phyloP scores from a whole-genome alignment of 345 rosid genomes.

The Xanthoceras sorbifolium region DNA sequence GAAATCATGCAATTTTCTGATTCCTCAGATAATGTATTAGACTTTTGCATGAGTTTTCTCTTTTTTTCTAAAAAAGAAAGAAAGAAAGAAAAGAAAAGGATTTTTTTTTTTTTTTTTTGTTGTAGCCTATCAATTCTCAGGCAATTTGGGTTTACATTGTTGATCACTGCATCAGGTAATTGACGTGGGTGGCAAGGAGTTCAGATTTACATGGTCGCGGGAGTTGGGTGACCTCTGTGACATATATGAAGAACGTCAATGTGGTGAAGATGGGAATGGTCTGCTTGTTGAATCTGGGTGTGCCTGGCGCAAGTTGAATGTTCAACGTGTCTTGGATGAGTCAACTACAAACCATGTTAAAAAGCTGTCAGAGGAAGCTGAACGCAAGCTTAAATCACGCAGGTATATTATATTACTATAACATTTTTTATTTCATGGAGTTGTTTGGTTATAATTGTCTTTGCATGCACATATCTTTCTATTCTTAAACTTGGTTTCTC shows the following conservation, averaged over 20 bases:
- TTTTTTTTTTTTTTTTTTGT: background rate
- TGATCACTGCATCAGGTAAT: slow-evolving; percentile 58
- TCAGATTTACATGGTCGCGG: slow-evolving; percentile 88
- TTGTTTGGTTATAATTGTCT: background rate
- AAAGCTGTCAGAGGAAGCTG: slow-evolving; percentile 94
- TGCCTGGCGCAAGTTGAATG: slow-evolving; percentile 93
- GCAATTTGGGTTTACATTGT: slow-evolving; percentile 18
- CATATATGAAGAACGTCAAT: slow-evolving; percentile 79
- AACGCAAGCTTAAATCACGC: slow-evolving; percentile 75
- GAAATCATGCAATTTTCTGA: background rate
- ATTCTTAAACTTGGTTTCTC: background rate
- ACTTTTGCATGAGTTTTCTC: background rate
- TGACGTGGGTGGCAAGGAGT: slow-evolving; percentile 91
- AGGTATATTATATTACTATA: slow-evolving; percentile 49
- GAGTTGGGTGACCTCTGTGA: slow-evolving; percentile 85
- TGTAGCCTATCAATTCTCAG: slow-evolving; percentile 9
- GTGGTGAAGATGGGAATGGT: slow-evolving; percentile 83
- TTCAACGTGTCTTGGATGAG: slow-evolving; percentile 89
- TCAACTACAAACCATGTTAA: slow-evolving; percentile 86
- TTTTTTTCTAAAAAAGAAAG: background rate
- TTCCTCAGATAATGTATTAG: background rate
- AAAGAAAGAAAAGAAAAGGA: background rate
- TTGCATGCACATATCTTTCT: background rate
- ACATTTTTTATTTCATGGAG: slow-evolving; percentile 7
- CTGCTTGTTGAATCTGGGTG: slow-evolving; percentile 88